Evolutionary conservation across 768 basidiomycete species (phyloP).

Genomic region (Omphalotus guepiniiformis): DNA sequence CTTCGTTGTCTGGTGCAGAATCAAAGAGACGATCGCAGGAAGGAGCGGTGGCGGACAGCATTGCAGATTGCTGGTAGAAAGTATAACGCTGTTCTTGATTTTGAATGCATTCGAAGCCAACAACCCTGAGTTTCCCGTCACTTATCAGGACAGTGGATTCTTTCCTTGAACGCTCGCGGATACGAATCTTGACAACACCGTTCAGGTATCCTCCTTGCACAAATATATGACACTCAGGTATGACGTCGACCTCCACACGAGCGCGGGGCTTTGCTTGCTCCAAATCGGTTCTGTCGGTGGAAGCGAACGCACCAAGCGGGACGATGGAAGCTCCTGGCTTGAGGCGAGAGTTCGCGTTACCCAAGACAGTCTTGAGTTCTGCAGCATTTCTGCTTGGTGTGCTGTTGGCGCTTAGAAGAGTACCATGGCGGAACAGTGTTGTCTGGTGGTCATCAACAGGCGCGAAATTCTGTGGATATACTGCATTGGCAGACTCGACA

Average conservation of each 20-base stretch:
- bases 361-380: constrained; percentile 60
- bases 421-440: constrained; percentile 41
- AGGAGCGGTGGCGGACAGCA: constrained; percentile 47
- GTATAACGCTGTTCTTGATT: constrained; percentile 59
- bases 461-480: background rate
- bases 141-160: constrained; percentile 60
- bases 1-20: constrained; percentile 51
- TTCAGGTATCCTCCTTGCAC: constrained; percentile 76
- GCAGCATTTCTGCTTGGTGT: constrained; percentile 45
- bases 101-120: constrained; percentile 78
- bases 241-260: constrained; percentile 78
- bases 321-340: constrained; percentile 48
- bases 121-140: constrained; percentile 72
- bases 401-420: constrained; percentile 48
- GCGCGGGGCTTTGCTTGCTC: constrained; percentile 73
- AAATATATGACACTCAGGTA: constrained; percentile 67
- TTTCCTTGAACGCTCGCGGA: constrained; percentile 53
- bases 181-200: constrained; percentile 63
- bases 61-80: constrained; percentile 74
- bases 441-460: constrained; percentile 7
- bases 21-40: constrained; percentile 38
- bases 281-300: constrained; percentile 36
- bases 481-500: constrained; percentile 15
- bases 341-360: constrained; percentile 53
- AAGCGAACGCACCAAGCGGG: constrained; percentile 18